Evolutionary conservation across 179 eudicot genomes (phyloP).

Genomic region (Camellia oleifera): DNA sequence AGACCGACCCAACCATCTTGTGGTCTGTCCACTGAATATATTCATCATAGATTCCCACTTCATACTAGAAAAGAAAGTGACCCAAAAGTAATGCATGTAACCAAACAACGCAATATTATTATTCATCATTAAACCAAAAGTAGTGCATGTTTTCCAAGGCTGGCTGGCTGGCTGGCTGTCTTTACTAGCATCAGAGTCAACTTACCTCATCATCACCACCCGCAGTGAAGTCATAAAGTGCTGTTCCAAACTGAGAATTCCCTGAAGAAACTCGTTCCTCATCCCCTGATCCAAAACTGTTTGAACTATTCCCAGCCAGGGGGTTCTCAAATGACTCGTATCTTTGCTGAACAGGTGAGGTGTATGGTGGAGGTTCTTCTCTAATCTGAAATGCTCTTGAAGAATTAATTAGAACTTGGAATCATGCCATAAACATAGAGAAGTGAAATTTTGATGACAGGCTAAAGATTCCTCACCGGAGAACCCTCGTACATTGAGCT

Average conservation of each 20-base stretch:
- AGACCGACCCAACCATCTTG: neutral
- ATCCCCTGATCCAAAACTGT: constrained; percentile 64
- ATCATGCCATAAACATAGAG: neutral
- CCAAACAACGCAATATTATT: neutral
- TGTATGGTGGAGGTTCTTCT: constrained; percentile 90
- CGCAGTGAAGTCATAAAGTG: constrained; percentile 95
- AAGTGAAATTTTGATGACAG: neutral
- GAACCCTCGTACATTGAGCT: constrained; percentile 67
- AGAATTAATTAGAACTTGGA: constrained; percentile 30
- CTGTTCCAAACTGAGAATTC: constrained; percentile 62
- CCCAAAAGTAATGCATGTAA: neutral
- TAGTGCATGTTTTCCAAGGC: neutral
- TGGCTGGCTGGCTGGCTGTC: too few relatives aligned
- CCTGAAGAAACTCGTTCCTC: constrained; percentile 70
- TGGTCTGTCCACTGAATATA: neutral
- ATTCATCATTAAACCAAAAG: neutral
- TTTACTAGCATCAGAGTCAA: neutral
- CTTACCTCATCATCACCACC: constrained; percentile 99
- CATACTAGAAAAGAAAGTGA: neutral
- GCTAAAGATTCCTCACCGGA: constrained; percentile 52
- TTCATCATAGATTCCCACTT: too few relatives aligned
- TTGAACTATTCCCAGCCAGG: constrained; percentile 70
- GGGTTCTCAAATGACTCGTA: constrained; percentile 94
- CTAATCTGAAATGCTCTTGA: constrained; percentile 54
- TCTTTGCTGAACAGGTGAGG: constrained; percentile 62